Base-by-base conservation (phyloP, 495 filamentous ascomycete species). In the Penicillium malachiteum region DNA sequence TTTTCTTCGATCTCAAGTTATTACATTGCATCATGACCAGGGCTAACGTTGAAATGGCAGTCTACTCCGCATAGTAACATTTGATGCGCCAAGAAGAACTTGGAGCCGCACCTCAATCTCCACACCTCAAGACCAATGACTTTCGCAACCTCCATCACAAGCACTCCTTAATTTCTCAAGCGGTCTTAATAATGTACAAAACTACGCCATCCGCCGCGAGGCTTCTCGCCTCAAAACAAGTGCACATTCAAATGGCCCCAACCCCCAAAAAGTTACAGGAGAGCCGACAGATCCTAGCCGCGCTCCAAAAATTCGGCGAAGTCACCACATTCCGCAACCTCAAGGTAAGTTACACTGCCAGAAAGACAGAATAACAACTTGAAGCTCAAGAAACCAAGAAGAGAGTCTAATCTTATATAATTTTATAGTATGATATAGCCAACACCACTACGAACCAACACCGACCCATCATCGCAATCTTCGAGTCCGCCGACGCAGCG, bases 321-420 rank as follows among this genome's bases (percentile, higher is more conserved):
- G 81, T 97, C 8, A 81, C 84, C 18, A 84, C 85, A 57, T 97
- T 90, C 73, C 83, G 85, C 68, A 85, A 81, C 60, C 73, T 91
- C 16, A 80, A 82, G 62, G 89, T 91, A 74, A 17, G 70, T 65
- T 9, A 7, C 26, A 6, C 31, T 10, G 33, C 3, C 1, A 26
- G 21, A 1, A 26, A 26, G 30, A 40, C 34, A 41, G 13, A 21
- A 34, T 18, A 26, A 10, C 7, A 38, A n/a, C 37, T 12, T 12
- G n/a, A 31, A n/a, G n/a, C n/a, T n/a, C n/a, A n/a, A n/a, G n/a
- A n/a, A n/a, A 13, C 17, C n/a, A 33, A 13, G n/a, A 48, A 11
- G 14, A 13, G 13, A 37, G 42, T 3, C 52, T 54, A 37, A 63
- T 3, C 52, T 54, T 32, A 63, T 14, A 8, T 17, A 18, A 21